These are phyloP conservation scores for Russula virescens DNA, from an alignment of 768 basidiomycete species.

Conservation along the genomic window DNA sequence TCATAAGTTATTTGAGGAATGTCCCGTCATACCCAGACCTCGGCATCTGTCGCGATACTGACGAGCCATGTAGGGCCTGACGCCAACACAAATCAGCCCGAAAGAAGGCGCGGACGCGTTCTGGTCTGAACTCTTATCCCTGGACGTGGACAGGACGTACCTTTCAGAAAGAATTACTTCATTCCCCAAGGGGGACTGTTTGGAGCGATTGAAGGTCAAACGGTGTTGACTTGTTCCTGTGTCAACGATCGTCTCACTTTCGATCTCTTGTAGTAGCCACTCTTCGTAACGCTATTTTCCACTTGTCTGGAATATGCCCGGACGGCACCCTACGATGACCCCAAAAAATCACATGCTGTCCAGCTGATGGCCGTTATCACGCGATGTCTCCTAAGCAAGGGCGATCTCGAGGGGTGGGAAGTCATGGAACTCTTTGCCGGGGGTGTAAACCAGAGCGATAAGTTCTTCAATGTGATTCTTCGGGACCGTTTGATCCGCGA, in stretches of 20 bases:
- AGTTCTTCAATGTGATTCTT: slow-evolving; percentile 45
- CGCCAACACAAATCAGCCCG: slow-evolving; percentile 41
- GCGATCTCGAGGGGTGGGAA: slow-evolving; percentile 57
- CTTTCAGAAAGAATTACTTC: slow-evolving; percentile 37
- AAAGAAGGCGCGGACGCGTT: slow-evolving; percentile 42
- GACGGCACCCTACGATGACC: slow-evolving; percentile 32
- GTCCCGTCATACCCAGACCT: neutral
- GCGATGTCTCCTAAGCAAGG: slow-evolving; percentile 49
- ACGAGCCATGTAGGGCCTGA: slow-evolving; percentile 34
- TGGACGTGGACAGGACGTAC: slow-evolving; percentile 47
- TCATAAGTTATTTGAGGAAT: slow-evolving; percentile 44
- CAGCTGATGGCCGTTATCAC: slow-evolving; percentile 46
- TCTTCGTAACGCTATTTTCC: slow-evolving; percentile 43
- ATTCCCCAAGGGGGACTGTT: slow-evolving; percentile 45
- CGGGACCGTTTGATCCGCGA: neutral
- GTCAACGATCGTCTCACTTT: slow-evolving; percentile 15
- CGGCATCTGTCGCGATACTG: neutral
- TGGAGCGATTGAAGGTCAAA: slow-evolving; percentile 47
- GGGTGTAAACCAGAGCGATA: slow-evolving; percentile 52
- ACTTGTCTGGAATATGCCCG: slow-evolving; percentile 41
- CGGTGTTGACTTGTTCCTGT: neutral
- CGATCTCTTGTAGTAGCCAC: slow-evolving; percentile 40
- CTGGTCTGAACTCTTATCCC: slow-evolving; percentile 47
- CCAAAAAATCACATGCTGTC: slow-evolving; percentile 41
- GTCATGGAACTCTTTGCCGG: slow-evolving; percentile 66